Percentiles rank a stretch among this genome's conserved stretches.
Evolutionary conservation across 768 basidiomycete genomes (phyloP).

Genomic region (Russula sp.): DNA sequence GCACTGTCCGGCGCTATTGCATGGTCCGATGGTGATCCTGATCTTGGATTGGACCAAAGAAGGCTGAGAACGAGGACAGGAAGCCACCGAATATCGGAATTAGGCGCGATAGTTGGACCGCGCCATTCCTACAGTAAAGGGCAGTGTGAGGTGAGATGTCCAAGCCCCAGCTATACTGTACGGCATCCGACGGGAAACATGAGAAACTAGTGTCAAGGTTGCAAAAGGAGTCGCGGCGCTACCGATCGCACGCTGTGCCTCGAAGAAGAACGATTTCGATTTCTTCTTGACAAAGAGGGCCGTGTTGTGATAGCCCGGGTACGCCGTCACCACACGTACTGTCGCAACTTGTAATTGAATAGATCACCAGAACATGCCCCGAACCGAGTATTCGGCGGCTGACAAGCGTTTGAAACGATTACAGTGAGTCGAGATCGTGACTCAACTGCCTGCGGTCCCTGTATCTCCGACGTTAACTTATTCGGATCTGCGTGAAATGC

Average conservation of each 20-base stretch:
- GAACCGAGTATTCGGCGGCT: constrained; percentile 19
- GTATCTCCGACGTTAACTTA: constrained; percentile 11
- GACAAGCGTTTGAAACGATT: not conserved
- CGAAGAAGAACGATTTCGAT: not conserved
- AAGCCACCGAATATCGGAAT: constrained; percentile 4
- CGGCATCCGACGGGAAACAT: constrained; percentile 1
- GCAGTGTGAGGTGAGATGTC: not conserved
- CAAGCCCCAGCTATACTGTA: not conserved
- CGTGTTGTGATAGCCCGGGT: not conserved
- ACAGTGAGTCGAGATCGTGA: constrained; percentile 9
- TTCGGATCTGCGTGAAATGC: constrained; percentile 9
- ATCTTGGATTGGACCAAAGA: constrained; percentile 12
- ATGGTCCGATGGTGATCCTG: constrained; percentile 15
- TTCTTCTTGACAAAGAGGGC: constrained; percentile 10
- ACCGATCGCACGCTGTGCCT: not conserved
- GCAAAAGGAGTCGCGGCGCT: not conserved
- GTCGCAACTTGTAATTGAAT: not conserved
- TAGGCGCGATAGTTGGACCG: constrained; percentile 1
- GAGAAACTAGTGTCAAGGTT: constrained; percentile 1
- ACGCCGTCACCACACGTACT: constrained; percentile 1
- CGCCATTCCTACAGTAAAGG: constrained; percentile 9
- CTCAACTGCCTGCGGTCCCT: not conserved
- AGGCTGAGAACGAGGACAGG: not conserved
- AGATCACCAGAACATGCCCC: constrained; percentile 17
- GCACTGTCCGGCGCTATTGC: constrained; percentile 1